Conservation (phyloP, 768 basidiomycete species). For the Russula olivacea region DNA sequence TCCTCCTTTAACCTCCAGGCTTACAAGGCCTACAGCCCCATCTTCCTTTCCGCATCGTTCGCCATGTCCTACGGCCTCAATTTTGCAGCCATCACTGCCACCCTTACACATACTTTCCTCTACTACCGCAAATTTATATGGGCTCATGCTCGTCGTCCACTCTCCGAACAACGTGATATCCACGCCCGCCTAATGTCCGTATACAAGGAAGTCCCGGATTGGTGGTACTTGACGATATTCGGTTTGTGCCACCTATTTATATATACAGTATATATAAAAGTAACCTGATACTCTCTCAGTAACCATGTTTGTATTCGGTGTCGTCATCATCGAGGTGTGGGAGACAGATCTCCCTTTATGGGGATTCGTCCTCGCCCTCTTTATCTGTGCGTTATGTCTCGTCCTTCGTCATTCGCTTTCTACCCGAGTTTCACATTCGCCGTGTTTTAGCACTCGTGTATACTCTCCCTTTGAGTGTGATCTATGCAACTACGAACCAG, state of each 20-base stretch:
- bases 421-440: neutral
- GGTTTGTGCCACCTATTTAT: conserved; percentile 10
- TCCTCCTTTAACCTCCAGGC: conserved; percentile 49
- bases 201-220: conserved; percentile 27
- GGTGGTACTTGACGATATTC: conserved; percentile 77
- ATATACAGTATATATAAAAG: neutral
- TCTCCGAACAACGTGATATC: too few species aligned
- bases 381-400: conserved; percentile 40
- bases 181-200: too few species aligned
- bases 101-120: conserved; percentile 32
- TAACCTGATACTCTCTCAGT: conserved; percentile 30
- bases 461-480: conserved; percentile 50
- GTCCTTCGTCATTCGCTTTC: neutral
- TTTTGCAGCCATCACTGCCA: too few species aligned
- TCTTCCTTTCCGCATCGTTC: conserved; percentile 63
- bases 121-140: conserved; percentile 53
- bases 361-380: conserved; percentile 64
- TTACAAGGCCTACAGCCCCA: conserved; percentile 53
- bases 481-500: conserved; percentile 75
- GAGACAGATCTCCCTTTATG: conserved; percentile 67
- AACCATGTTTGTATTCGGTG: conserved; percentile 59
- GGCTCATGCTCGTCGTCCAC: too few species aligned
- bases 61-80: conserved; percentile 38
- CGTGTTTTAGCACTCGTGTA: conserved; percentile 34
- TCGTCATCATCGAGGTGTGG: conserved; percentile 69